Evolutionary conservation across 1,284 basidiomycete genomes (phyloP), one percentile per base, ranked within the genome.

Genomic region (Ustilago vetiveriae): DNA sequence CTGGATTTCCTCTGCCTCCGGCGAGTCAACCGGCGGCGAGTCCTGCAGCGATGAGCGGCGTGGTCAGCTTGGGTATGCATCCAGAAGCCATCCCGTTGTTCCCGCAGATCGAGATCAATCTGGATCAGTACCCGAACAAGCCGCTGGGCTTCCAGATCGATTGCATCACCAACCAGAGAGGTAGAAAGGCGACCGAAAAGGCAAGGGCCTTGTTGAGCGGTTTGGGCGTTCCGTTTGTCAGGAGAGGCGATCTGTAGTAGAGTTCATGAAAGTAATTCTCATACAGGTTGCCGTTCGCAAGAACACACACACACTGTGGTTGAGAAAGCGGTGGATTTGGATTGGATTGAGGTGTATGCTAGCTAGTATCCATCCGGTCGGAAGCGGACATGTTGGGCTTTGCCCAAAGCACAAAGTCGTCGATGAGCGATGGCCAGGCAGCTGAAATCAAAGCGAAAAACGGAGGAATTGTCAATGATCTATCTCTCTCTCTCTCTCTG

Each of bases 341-440:
- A n/a, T n/a, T n/a, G n/a, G n/a, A n/a, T n/a, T n/a, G n/a, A n/a
- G n/a, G 19, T 5, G 19, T 32, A 19, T 4, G 38, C n/a, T 42
- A 72, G 37, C 55, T 67, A 1, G 69, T 72, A 45, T 77, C 73
- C 75, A 77, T 77, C 16, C 66, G 58, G 22, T 75, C 73, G n/a
- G 45, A 44, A 23, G 51, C 46, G 21, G 30, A 16, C 37, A 58
- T 22, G 24, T 72, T 43, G 14, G 67, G 62, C 41, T 59, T 62
- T n/a, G 72, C 79, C 78, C 78, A 81, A 22, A 65, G 32, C 6
- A 92, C 91, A 77, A 92, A 93, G 68, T 92, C 90, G 78, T 94
- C 92, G 70, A 94, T 91, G 30, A 89, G 86, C 35, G 90, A 92
- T 3, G 92, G 92, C 92, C 92, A 94, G 2, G 92, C 90, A 53